These are phyloP conservation scores for Anastatica hierochuntica DNA, from an alignment of 345 rosid species.

Conservation along the genomic window DNA sequence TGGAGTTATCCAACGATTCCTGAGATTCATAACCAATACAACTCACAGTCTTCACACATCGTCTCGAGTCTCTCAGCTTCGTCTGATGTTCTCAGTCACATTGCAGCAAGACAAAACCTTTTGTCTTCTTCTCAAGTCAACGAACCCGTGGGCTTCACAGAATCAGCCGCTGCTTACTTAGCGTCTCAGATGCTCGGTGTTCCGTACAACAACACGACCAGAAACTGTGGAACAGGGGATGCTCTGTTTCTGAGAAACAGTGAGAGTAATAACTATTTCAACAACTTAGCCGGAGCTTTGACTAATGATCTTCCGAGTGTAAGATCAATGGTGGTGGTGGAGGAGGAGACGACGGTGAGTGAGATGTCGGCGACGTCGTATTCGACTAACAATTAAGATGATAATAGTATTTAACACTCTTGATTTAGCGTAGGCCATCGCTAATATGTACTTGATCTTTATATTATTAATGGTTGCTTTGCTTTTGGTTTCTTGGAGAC, in stretches of 20 bases:
- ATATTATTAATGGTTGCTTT: conserved; percentile 10
- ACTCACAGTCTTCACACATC: conserved; percentile 17
- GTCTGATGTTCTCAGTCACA: conserved; percentile 4
- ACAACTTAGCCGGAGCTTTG: conserved; percentile 6
- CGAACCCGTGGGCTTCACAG: neutral
- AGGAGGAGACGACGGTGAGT: conserved; percentile 1
- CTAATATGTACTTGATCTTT: conserved; percentile 7
- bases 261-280: conserved; percentile 17
- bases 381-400: conserved; percentile 17
- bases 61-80: conserved; percentile 11
- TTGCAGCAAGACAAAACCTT: conserved; percentile 8
- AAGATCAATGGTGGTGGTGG: conserved; percentile 9
- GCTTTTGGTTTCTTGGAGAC: conserved; percentile 15
- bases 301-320: conserved; percentile 11
- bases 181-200: conserved; percentile 18
- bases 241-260: conserved; percentile 11
- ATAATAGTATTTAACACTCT: conserved; percentile 14
- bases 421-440: conserved; percentile 2
- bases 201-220: neutral
- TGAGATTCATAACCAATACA: conserved; percentile 8
- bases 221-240: conserved; percentile 11
- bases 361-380: conserved; percentile 18
- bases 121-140: conserved; percentile 2
- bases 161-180: neutral
- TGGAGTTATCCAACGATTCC: conserved; percentile 24